Conservation (phyloP, 2,329 filamentous ascomycete species). For the Bisporella sp. region DNA sequence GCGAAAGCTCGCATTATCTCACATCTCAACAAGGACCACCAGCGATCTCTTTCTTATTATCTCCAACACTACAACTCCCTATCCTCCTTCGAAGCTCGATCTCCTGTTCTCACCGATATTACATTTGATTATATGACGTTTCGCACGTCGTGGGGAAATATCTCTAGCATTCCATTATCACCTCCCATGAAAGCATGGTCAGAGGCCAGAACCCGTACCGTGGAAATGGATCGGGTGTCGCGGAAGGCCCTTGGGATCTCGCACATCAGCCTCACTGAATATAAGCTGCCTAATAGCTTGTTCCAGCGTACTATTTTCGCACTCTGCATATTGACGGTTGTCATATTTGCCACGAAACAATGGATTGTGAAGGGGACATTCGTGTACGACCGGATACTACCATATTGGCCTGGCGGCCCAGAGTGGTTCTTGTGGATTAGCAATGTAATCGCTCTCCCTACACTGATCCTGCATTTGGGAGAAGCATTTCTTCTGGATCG, state of each 20-base stretch:
- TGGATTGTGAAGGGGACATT: slow-evolving; percentile 46
- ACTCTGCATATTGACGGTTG: slow-evolving; percentile 46
- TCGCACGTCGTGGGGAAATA: slow-evolving; percentile 38
- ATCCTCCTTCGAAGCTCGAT: slow-evolving; percentile 45
- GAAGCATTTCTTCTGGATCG: slow-evolving; percentile 54
- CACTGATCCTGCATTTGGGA: slow-evolving; percentile 55
- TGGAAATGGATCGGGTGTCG: slow-evolving; percentile 62
- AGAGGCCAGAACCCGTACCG: slow-evolving; percentile 63
- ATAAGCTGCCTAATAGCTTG: slow-evolving; percentile 22
- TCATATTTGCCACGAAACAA: slow-evolving; percentile 40
- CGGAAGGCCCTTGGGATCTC: slow-evolving; percentile 51
- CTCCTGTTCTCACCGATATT: slow-evolving; percentile 59
- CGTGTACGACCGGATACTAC: slow-evolving; percentile 43
- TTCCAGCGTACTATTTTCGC: slow-evolving; percentile 47
- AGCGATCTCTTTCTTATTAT: slow-evolving; percentile 66
- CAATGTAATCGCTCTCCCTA: slow-evolving; percentile 47
- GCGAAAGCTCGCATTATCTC: slow-evolving; percentile 58
- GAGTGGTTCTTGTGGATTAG: slow-evolving; percentile 52
- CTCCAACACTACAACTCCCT: slow-evolving; percentile 64
- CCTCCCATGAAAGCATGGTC: slow-evolving; percentile 63
- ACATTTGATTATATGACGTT: slow-evolving; percentile 57
- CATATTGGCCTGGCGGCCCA: slow-evolving; percentile 50
- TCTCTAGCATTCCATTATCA: slow-evolving; percentile 52
- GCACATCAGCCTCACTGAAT: slow-evolving; percentile 35
- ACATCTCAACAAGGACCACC: slow-evolving; percentile 86